Conservation (phyloP, 169 alveolate species). For the Babesia ovis region DNA sequence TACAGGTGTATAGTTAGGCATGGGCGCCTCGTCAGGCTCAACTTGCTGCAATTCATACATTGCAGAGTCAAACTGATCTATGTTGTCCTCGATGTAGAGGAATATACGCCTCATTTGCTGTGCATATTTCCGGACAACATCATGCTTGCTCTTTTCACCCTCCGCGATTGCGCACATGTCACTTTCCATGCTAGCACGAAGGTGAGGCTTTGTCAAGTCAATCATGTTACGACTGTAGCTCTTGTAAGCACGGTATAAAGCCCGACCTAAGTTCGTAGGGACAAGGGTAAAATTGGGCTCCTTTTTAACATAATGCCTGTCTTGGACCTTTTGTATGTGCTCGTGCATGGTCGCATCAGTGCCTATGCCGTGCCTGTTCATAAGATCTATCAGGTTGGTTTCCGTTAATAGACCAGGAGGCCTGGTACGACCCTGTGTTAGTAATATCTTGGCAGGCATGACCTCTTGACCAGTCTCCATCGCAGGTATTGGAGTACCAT, state of each 20-base stretch:
- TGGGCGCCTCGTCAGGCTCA: slow-evolving; percentile 61
- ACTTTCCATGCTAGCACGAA: slow-evolving; percentile 91
- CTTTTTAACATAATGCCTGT: slow-evolving; percentile 90
- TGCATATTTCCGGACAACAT: slow-evolving; percentile 49
- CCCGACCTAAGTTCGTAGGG: slow-evolving; percentile 69
- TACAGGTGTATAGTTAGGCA: slow-evolving; percentile 12
- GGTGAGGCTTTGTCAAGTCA: slow-evolving; percentile 83
- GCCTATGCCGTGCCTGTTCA: slow-evolving; percentile 97
- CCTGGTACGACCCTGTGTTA: slow-evolving; percentile 82
- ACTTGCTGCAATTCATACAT: slow-evolving; percentile 23
- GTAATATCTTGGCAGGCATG: slow-evolving; percentile 68
- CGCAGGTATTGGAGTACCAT: slow-evolving; percentile 77
- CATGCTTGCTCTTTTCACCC: slow-evolving; percentile 74
- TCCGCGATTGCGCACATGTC: slow-evolving; percentile 87
- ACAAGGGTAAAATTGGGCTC: slow-evolving; percentile 47
- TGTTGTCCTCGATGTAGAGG: slow-evolving; percentile 31
- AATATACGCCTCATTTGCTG: slow-evolving; percentile 45
- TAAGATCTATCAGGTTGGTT: slow-evolving; percentile 90
- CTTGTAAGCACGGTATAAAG: slow-evolving; percentile 69
- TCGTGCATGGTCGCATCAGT: slow-evolving; percentile 99
- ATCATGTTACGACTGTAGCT: slow-evolving; percentile 63
- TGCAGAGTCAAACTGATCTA: slow-evolving; percentile 38
- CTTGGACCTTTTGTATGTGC: slow-evolving; percentile 95
- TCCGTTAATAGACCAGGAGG: slow-evolving; percentile 94
- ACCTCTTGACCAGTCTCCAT: slow-evolving; percentile 77